Conservation (phyloP, 2,329 filamentous ascomycete species). For the Ustilaginoidea virens region DNA sequence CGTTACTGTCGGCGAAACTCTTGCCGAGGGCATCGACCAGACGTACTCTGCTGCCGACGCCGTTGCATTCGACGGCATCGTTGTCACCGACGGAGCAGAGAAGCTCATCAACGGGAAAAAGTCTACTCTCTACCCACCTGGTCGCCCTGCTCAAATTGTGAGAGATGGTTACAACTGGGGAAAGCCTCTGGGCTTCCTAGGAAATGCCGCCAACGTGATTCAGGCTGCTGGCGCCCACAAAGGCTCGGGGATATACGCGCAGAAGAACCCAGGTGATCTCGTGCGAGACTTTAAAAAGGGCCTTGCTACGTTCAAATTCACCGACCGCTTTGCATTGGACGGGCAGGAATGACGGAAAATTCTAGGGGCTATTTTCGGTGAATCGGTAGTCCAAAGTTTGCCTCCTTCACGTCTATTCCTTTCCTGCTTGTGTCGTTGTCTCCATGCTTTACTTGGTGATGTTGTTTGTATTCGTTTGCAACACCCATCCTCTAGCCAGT, state of each 20-base stretch:
- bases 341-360: constrained; percentile 5
- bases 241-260: constrained; percentile 26
- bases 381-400: no score
- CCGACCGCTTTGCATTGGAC: constrained; percentile 47
- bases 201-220: constrained; percentile 23
- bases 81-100: constrained; percentile 40
- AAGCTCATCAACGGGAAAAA: constrained; percentile 29
- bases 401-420: no score
- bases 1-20: constrained; percentile 43
- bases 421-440: no score
- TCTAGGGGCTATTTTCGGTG: background rate
- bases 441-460: no score
- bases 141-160: constrained; percentile 48
- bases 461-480: no score
- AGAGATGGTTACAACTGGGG: constrained; percentile 50
- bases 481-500: no score
- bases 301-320: constrained; percentile 48
- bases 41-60: constrained; percentile 54
- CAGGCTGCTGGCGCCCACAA: constrained; percentile 26
- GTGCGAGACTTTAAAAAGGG: constrained; percentile 37
- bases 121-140: constrained; percentile 45
- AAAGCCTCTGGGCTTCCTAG: constrained; percentile 51
- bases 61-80: constrained; percentile 44
- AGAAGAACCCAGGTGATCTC: constrained; percentile 19
- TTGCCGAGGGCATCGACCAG: constrained; percentile 37